Base-by-base conservation (phyloP, 2,329 filamentous ascomycete species). In the Apiospora aurea region DNA sequence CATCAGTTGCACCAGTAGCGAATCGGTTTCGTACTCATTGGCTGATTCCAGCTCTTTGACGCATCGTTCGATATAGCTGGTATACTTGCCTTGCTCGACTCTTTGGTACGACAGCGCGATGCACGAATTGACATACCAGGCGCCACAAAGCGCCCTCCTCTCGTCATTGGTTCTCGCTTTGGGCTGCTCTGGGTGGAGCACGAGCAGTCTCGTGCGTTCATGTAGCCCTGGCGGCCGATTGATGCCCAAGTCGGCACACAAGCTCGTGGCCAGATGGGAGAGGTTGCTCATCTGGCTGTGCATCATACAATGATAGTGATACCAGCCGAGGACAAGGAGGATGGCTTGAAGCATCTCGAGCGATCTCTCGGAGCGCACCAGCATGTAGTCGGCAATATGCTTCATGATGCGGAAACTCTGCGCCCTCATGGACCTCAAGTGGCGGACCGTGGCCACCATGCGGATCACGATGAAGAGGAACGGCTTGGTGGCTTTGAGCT, bases 271-370 rank as follows among this genome's bases (percentile, higher is more conserved):
- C 26, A 90, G 74, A 11, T 85, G 82, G 2, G 89, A 76, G 3
- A 89, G 78, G 69, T 87, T 88, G 75, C 85, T 84, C 16, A 89
- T 77, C 72, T 89, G 88, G 0, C 83, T 82, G 69, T 89, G 87
- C 77, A 85, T 82, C 73, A 87, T 82, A 74, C 87, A 88, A 75
- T 89, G 87, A 69, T 88, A 86, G 67, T 89, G 87, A 71, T 88
- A 87, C 82, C 83, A 89, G 0, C 83, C 83, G 2, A 87, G 74
- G 38, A 88, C 82, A 0, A 88, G 82, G 2, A 89, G 76, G 3
- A 89, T 82, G 0, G 86, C 85, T 71, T 85, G 81, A 0, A 89
- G 77, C 2, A 88, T 76, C 71, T 89, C 87, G 14, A 89, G 73
- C 0, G 87, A 88, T 21, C 86, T 79, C 70, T 87, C 85, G 0